phyloP scores from a whole-genome alignment of 352 stramenopile genomes.

The Globisporangium iwayamae region DNA sequence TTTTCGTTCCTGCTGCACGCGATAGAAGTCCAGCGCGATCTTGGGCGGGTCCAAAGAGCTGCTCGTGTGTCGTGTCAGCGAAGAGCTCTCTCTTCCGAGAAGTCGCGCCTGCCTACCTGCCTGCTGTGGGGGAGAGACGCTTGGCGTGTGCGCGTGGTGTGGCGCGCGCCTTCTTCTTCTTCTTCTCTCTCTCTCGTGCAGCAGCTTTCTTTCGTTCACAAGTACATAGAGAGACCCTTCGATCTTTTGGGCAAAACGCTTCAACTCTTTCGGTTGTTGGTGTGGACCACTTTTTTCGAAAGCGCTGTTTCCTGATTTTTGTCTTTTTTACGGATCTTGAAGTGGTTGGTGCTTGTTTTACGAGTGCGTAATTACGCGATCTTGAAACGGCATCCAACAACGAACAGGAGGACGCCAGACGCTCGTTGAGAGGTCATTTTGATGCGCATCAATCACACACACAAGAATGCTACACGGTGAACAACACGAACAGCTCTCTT shows the following conservation, averaged over 20 bases:
- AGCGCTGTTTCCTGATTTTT: neutral
- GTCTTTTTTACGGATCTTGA: neutral
- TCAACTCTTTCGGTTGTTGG: neutral
- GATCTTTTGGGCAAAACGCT: conserved; percentile 12
- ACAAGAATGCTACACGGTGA: neutral
- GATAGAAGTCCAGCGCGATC: neutral
- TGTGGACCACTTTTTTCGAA: neutral
- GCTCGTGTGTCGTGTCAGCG: neutral
- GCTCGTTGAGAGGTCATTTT: no score
- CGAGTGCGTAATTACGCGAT: conserved; percentile 7
- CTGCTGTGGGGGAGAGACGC: conserved; percentile 3
- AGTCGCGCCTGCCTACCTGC: neutral
- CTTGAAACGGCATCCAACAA: neutral
- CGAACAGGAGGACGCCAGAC: no score
- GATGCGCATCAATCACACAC: neutral
- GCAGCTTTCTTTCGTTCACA: neutral
- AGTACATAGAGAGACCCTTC: conserved; percentile 5
- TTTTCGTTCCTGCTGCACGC: neutral
- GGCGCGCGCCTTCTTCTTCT: neutral
- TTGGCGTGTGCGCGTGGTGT: neutral
- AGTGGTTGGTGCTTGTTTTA: neutral
- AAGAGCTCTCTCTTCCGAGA: neutral
- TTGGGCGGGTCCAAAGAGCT: neutral
- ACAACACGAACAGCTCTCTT: neutral
- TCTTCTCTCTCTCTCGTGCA: neutral